phyloP scores from a whole-genome alignment of 495 filamentous ascomycete genomes.

The Hypoxylon perforatum region DNA sequence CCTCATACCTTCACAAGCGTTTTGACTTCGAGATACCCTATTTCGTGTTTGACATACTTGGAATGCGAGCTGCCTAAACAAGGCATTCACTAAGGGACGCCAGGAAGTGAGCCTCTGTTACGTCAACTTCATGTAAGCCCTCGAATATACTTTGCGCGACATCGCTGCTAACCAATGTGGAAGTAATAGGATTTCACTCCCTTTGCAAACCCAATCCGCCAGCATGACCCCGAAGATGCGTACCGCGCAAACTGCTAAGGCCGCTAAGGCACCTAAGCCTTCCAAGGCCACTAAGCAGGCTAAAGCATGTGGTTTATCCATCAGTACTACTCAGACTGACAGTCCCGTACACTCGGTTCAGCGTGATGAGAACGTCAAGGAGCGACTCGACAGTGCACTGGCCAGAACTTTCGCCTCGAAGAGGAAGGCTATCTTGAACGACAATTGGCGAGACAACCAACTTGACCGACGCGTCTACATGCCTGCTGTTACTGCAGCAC shows the following conservation, averaged over 20 bases:
- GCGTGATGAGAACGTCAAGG: background rate
- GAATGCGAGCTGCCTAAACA: too few species aligned
- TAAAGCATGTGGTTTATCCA: slow-evolving; percentile 4
- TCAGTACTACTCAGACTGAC: slow-evolving; percentile 2
- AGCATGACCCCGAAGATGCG: slow-evolving; percentile 15
- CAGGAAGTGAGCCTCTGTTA: too few species aligned
- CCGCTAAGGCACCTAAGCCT: background rate
- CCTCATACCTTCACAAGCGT: too few species aligned
- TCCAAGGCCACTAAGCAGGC: slow-evolving; percentile 8
- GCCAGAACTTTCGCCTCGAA: background rate
- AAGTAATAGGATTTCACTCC: too few species aligned
- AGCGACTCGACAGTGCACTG: background rate
- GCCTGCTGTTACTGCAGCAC: slow-evolving; percentile 10
- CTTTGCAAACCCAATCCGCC: too few species aligned
- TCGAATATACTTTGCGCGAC: too few species aligned
- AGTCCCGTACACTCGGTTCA: background rate
- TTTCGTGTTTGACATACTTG: too few species aligned
- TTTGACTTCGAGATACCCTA: too few species aligned
- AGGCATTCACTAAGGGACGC: too few species aligned
- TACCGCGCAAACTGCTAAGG: slow-evolving; percentile 2
- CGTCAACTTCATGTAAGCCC: too few species aligned
- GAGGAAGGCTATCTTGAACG: slow-evolving; percentile 24
- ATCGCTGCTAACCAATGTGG: too few species aligned
- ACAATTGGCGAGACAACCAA: slow-evolving; percentile 30
- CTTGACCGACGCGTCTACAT: background rate